A percentile compares a stretch with the other conserved stretches of the same genome.
These are phyloP conservation scores for Xerocomellus intermedius DNA, from an alignment of 768 basidiomycete genomes.

Conservation along the genomic window DNA sequence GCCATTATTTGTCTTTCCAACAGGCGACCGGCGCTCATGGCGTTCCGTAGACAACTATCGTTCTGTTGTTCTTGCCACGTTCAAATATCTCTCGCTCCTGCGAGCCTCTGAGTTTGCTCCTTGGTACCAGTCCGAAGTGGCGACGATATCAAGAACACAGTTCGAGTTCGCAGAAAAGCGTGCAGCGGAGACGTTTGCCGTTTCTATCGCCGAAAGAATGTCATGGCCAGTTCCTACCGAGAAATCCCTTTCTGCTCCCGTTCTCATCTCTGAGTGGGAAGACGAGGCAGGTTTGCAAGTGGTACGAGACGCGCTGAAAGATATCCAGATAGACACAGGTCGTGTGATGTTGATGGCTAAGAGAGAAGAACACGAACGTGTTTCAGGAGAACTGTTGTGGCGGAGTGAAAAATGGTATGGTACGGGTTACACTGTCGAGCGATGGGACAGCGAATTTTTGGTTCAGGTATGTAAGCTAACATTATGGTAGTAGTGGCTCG, in stretches of 20 bases:
- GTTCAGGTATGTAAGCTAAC: constrained; percentile 39
- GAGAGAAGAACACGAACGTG: constrained; percentile 55
- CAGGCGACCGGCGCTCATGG: constrained; percentile 2
- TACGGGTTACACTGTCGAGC: constrained; percentile 79
- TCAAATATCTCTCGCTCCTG: constrained; percentile 77
- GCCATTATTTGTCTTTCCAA: constrained; percentile 24
- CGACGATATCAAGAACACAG: constrained; percentile 63
- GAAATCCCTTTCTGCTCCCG: constrained; percentile 66
- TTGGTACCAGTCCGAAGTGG: constrained; percentile 77
- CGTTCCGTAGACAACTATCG: constrained; percentile 59
- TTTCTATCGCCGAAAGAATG: constrained; percentile 72
- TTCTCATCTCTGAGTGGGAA: constrained; percentile 74
- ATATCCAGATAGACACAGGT: constrained; percentile 55
- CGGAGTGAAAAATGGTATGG: constrained; percentile 89
- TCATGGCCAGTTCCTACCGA: constrained; percentile 80
- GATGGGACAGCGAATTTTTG: constrained; percentile 62
- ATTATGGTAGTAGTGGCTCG: neutral
- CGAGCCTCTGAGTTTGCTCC: constrained; percentile 56
- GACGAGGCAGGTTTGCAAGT: constrained; percentile 46
- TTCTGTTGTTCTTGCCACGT: constrained; percentile 62
- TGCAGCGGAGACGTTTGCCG: constrained; percentile 76
- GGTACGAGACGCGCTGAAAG: constrained; percentile 60
- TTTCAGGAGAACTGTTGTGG: constrained; percentile 57
- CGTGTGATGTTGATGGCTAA: constrained; percentile 80
- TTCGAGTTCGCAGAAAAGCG: constrained; percentile 90